Percentiles rank a stretch among this genome's conserved stretches.
phyloP scores from a whole-genome alignment of 768 basidiomycete genomes.

The Lanmaoa rubissima region DNA sequence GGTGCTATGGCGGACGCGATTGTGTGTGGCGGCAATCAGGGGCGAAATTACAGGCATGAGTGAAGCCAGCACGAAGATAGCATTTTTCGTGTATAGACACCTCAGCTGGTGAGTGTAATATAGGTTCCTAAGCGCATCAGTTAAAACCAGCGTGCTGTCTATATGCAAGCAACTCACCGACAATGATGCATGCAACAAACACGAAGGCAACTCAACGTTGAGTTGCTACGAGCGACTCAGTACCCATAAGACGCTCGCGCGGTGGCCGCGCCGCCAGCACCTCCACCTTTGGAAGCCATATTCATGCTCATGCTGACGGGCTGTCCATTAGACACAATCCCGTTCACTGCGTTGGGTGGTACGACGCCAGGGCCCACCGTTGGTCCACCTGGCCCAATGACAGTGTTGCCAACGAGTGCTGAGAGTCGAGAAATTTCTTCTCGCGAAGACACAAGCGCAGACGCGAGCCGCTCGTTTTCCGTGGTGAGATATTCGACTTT shows the following conservation, averaged over 20 bases:
- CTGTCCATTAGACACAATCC: conserved; percentile 31
- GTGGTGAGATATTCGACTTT: conserved; percentile 90
- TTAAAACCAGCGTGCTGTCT: not conserved
- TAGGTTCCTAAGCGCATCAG: conserved; percentile 15
- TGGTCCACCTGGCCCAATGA: conserved; percentile 43
- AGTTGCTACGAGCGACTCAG: conserved; percentile 17
- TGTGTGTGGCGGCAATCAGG: conserved; percentile 11
- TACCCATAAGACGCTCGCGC: conserved; percentile 42
- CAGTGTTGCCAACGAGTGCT: conserved; percentile 65
- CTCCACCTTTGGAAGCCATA: conserved; percentile 37
- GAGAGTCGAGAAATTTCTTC: conserved; percentile 90
- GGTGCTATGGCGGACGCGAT: conserved; percentile 8
- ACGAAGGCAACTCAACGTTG: conserved; percentile 1
- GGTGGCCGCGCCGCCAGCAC: conserved; percentile 29
- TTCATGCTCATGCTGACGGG: conserved; percentile 45
- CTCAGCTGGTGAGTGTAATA: conserved; percentile 13
- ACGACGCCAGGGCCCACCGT: conserved; percentile 31
- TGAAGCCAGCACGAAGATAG: conserved; percentile 17
- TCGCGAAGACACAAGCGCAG: conserved; percentile 80
- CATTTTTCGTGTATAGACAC: conserved; percentile 19
- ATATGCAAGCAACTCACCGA: conserved; percentile 16
- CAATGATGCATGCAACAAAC: conserved; percentile 5
- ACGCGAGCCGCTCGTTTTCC: conserved; percentile 92
- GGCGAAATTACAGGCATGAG: conserved; percentile 19
- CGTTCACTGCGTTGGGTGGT: conserved; percentile 27